Evolutionary conservation across 495 filamentous ascomycete species (phyloP), one percentile per base, ranked within the genome.

Genomic region (Staphylotrichum longicolle): DNA sequence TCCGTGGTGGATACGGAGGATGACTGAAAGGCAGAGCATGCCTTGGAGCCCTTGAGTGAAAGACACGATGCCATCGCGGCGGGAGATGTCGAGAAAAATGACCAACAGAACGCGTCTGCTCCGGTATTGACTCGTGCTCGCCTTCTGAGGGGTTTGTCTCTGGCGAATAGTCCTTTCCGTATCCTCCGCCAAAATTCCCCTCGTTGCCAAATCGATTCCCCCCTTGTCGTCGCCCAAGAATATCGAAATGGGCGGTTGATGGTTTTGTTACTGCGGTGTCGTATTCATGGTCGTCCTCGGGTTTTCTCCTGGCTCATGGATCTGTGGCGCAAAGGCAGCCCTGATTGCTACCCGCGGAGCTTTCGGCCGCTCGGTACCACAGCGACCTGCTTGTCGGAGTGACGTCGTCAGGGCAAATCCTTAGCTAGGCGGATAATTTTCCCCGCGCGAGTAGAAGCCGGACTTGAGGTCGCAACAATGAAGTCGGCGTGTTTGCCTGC

Each of bases 1-100:
- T 84, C 83, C 41, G 86, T 93, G 46, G 87, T 93, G 39, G 91
- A 93, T 45, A 99, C 84, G 4, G 89, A 94, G 2, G 95, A 85
- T 41, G 82, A 72, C 68, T 85, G 86, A 73, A 96, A 99, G 35
- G 93, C 92, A 57, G 89, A 79, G 76, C 95, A 99, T 57, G 82
- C 78, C 27, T 83, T 90, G 32, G 95, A 97, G 45, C 82, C 86
- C 47, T 83, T 75, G 34, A 99, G 83, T 20, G 93, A 84, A 57
- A 99, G 85, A 70, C 95, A 99, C n/a, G 61, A 57, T 0, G 72
- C 65, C 72, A 73, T 73, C 54, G 69, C 68, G 15, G 63, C 40
- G 10, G 67, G 63, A 11, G 65, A 32, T 7, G 67, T 52, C 12
- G 68, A 62, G 20, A 72, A 51, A 5, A 27, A 68, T 50, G 39